Percentiles rank a stretch among this genome's conserved stretches.
phyloP scores from a whole-genome alignment of 176 grass and related monocot genomes.

The Thalia dealbata region DNA sequence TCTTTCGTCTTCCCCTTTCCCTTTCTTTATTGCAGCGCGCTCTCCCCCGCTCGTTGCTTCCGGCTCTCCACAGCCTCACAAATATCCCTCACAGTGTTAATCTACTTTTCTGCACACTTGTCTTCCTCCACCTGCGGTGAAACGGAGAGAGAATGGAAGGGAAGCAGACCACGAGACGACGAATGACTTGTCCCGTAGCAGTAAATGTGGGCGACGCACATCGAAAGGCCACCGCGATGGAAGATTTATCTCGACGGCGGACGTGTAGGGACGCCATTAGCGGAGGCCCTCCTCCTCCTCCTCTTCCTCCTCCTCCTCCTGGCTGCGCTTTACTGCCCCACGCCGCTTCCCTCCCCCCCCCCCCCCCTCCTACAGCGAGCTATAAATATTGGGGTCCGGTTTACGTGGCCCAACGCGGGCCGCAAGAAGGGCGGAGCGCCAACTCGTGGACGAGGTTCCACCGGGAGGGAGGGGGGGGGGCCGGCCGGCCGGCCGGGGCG shows the following conservation, averaged over 20 bases:
- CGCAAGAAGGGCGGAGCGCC: background rate
- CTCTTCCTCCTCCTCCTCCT: no score
- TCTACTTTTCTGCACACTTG: background rate
- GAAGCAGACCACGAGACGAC: slow-evolving; percentile 6
- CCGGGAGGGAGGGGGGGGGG: background rate
- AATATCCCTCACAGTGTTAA: background rate
- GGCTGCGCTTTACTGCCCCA: background rate
- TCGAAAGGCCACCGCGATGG: background rate
- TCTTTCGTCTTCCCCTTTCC: background rate
- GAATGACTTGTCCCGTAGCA: background rate
- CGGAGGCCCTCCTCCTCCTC: no score
- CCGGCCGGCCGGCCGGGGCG: no score
- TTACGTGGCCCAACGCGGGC: background rate
- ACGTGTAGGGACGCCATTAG: background rate
- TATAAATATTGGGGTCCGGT: background rate
- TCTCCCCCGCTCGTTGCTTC: slow-evolving; percentile 1
- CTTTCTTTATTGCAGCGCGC: background rate
- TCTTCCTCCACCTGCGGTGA: background rate
- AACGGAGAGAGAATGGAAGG: background rate
- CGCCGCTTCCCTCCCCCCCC: no score
- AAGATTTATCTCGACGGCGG: background rate
- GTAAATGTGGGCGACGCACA: background rate
- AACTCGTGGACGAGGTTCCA: background rate
- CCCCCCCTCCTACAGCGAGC: no score
- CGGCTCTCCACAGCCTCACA: background rate